Evolutionary conservation across 495 filamentous ascomycete species (phyloP), one percentile per base, ranked within the genome.

Genomic region (Neurospora hispaniola): DNA sequence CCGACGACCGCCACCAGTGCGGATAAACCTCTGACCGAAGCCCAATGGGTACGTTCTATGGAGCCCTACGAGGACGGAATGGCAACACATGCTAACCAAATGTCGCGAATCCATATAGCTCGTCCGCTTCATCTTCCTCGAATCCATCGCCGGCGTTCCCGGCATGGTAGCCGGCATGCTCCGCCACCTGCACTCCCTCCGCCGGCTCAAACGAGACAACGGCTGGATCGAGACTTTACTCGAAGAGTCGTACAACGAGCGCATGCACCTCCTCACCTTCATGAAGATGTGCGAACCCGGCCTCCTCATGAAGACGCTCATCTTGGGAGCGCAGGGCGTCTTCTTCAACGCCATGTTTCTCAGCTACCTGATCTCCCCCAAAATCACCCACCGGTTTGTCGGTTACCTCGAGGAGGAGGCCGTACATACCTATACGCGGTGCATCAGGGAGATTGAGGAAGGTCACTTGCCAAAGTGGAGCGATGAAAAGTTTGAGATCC

Each of bases 131-230:
- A 86, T 99, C 74, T 98, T 99, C 82, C 87, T 99, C 70, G 96
- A 99, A 81, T 94, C 91, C 70, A 92, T 99, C 41, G 96, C 96
- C 11, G 96, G 91, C 23, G 96, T 99, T 0, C 96, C 96, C 0
- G 96, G 96, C 0, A 98, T 98, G 94, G 96, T 98, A 6, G 96
- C 90, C 0, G 96, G 94, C 10, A 97, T 97, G 91, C 83, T 98
- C 14, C 86, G 96, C 23, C 96, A 99, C 82, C 83, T 99, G 8
- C 88, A 91, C 77, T 93, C 90, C 75, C 83, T 99, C 72, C 86
- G 96, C 62, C 86, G 89, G 8, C 89, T 99, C 84, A 94, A 93
- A 83, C 83, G 96, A 42, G 96, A 99, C 80, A 97, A 98, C 75
- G 96, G 96, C 79, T 98, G 96, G 95, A 98, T 99, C 75, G 95